Evolutionary conservation across 1,284 basidiomycete species (phyloP), one percentile per base, ranked within the genome.

Genomic region (Meripilus lineatus): DNA sequence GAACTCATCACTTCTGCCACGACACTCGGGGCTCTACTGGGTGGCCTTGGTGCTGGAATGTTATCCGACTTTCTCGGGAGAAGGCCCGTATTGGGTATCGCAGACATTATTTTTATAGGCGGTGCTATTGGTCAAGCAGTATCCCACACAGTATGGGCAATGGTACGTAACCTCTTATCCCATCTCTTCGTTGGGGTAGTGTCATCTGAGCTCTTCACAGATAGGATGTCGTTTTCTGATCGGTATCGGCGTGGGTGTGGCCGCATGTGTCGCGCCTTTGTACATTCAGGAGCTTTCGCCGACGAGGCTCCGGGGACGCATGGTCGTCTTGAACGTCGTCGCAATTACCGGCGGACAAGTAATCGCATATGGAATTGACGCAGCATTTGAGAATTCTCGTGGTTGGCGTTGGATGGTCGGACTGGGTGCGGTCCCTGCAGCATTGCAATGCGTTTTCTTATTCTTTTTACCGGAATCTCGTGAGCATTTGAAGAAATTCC

Each of bases 391-490:
- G 43, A 71, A 79, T 44, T 66, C 79, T 20, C 56, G 64, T 23
- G 89, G 89, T 0, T 92, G 89, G 89, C 67, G 89, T 42, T 91
- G 79, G 79, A 89, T 91, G 85, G 84, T 90, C 20, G 87, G 85
- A 1, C 66, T 89, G 1, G 84, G 84, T 14, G 74, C 75, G 1
- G 67, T 85, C 1, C 86, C 87, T 1, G 81, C 85, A 0, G 75
- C 67, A 1, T 48, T 89, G 1, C 88, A 91, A 57, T 69, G 83
- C 32, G 42, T 71, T 5, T 64, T 81, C 42, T 61, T 91, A 40
- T 66, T 75, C 42, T 79, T 84, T 58, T 68, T 91, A 2, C 88
- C 89, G 2, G 88, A 91, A 62, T 85, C 83, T 46, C 89, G 85
- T 83, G 49, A 55, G 77, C 69, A 5, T 15, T 40, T 13, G n/a